A percentile compares a stretch with the other conserved stretches of the same genome.
These are phyloP conservation scores for Hevea brasiliensis DNA, from an alignment of 345 rosid genomes.

Conservation along the genomic window DNA sequence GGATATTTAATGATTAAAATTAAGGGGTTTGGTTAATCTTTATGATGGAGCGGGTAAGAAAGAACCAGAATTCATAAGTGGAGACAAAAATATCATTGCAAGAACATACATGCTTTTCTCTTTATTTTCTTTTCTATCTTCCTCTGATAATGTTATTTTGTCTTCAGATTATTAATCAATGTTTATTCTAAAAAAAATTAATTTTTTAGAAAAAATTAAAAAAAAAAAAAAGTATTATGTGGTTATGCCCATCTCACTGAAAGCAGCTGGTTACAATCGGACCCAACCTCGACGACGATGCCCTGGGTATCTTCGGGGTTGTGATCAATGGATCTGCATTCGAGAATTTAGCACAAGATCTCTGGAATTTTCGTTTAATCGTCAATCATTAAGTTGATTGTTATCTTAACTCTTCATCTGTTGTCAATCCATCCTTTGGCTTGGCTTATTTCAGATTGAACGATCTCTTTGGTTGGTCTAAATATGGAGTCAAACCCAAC, in stretches of 20 bases:
- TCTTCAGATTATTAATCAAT: too few species aligned
- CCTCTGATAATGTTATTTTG: too few species aligned
- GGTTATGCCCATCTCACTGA: too few species aligned
- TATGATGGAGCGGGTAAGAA: conserved; percentile 25
- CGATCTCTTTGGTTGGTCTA: not conserved
- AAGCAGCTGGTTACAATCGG: not conserved
- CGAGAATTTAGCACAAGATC: not conserved
- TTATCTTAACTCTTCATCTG: too few species aligned
- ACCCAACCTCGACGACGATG: not conserved
- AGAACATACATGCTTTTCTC: not conserved
- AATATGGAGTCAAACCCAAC: not conserved
- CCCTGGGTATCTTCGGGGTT: not conserved
- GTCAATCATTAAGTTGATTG: too few species aligned
- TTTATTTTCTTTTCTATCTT: not conserved
- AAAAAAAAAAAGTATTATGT: too few species aligned
- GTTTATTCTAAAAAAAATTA: too few species aligned
- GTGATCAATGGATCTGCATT: not conserved
- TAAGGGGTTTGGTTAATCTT: conserved; percentile 12
- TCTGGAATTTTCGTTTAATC: not conserved
- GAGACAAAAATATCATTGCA: conserved; percentile 16
- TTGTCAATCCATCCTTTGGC: too few species aligned
- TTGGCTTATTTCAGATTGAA: not conserved
- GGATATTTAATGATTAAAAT: not conserved
- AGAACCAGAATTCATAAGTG: not conserved
- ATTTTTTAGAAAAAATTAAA: too few species aligned